Conservation (phyloP, 2,329 filamentous ascomycete genomes). For the Elsinoe arachidis region DNA sequence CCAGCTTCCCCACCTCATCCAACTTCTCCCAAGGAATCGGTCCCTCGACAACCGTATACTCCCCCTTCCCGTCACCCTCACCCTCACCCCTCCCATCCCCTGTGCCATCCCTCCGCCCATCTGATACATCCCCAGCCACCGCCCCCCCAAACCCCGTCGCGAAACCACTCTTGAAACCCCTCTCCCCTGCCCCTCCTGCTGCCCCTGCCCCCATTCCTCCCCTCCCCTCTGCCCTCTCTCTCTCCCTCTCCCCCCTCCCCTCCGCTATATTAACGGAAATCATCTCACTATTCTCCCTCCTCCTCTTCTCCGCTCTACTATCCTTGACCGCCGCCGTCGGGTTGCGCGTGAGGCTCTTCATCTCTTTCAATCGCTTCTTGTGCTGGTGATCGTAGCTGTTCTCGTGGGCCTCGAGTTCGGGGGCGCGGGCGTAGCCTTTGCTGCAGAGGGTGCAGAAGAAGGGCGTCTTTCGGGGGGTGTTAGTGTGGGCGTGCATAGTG, state of each 20-base stretch:
- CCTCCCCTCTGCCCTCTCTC: conserved; percentile 7
- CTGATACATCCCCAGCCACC: neutral
- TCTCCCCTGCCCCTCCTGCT: conserved; percentile 2
- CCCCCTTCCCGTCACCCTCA: neutral
- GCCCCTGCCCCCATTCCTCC: neutral
- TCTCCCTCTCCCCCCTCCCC: neutral
- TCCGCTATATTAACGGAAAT: conserved; percentile 14
- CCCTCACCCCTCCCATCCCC: neutral
- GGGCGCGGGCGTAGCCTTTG: conserved; percentile 91
- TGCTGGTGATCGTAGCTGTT: conserved; percentile 93
- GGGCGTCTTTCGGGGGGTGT: conserved; percentile 20
- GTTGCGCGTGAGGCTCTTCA: conserved; percentile 74
- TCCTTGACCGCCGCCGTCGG: conserved; percentile 57
- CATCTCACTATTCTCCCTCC: conserved; percentile 16
- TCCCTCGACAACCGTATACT: conserved; percentile 1
- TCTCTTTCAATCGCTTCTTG: conserved; percentile 78
- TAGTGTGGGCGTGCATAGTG: conserved; percentile 18
- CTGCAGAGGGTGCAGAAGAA: conserved; percentile 60
- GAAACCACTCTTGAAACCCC: conserved; percentile 12
- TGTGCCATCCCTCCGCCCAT: neutral
- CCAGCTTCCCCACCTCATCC: conserved; percentile 4
- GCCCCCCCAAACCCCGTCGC: conserved; percentile 12
- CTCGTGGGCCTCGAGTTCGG: conserved; percentile 92
- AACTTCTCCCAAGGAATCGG: conserved; percentile 16
- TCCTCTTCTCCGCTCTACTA: conserved; percentile 49